Percentiles rank a stretch among this genome's conserved stretches.
Evolutionary conservation across 2,329 filamentous ascomycete genomes (phyloP).

Genomic region (Ascocoryne sarcoides): DNA sequence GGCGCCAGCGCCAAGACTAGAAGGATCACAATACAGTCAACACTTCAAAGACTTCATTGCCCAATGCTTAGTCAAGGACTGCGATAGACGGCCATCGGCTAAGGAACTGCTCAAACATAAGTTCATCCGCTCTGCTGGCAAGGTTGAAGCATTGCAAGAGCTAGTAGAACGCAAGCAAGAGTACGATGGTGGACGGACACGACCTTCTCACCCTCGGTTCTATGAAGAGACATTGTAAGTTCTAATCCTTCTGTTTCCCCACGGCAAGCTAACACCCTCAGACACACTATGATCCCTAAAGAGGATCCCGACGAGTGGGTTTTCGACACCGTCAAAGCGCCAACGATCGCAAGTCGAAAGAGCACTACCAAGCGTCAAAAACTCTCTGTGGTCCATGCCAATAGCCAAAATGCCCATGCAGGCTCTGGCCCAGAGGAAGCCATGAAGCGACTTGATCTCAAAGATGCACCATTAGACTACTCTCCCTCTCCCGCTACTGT

Average conservation of each 20-base stretch:
- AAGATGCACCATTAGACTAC: slow-evolving; percentile 50
- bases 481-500: slow-evolving; percentile 49
- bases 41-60: slow-evolving; percentile 93
- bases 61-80: slow-evolving; percentile 86
- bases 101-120: slow-evolving; percentile 81
- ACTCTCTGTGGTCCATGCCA: slow-evolving; percentile 46
- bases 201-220: slow-evolving; percentile 66
- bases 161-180: slow-evolving; percentile 75
- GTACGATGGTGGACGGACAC: slow-evolving; percentile 66
- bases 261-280: slow-evolving; percentile 24
- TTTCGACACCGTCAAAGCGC: slow-evolving; percentile 81
- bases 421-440: slow-evolving; percentile 45
- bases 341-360: slow-evolving; percentile 46
- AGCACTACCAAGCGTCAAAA: slow-evolving; percentile 46
- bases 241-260: neutral
- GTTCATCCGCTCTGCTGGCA: slow-evolving; percentile 81
- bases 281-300: slow-evolving; percentile 55
- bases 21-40: slow-evolving; percentile 70
- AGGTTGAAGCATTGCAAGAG: slow-evolving; percentile 79
- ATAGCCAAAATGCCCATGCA: slow-evolving; percentile 21
- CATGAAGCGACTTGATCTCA: slow-evolving; percentile 50
- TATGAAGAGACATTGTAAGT: slow-evolving; percentile 82
- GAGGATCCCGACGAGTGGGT: slow-evolving; percentile 82
- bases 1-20: slow-evolving; percentile 72
- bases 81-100: slow-evolving; percentile 73